These are phyloP conservation scores for Trichosporon ovoides DNA, from an alignment of 1,284 basidiomycete genomes.

Conservation along the genomic window DNA sequence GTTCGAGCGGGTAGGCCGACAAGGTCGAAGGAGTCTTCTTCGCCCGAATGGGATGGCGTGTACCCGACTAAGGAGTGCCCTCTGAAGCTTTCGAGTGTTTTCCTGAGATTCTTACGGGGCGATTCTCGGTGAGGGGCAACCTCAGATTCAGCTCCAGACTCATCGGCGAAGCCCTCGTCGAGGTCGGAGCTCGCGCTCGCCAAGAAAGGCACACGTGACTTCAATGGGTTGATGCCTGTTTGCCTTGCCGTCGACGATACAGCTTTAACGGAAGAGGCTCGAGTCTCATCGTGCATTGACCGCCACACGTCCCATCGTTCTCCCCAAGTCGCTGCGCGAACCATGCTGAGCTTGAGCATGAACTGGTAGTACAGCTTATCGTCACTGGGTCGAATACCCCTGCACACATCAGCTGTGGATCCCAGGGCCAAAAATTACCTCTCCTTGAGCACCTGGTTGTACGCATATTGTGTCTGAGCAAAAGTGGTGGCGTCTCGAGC, in stretches of 20 bases:
- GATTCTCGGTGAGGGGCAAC: slow-evolving; percentile 5
- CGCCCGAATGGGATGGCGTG: slow-evolving; percentile 9
- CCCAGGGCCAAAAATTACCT: slow-evolving; percentile 23
- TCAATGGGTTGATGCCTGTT: slow-evolving; percentile 10
- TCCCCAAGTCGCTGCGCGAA: slow-evolving; percentile 44
- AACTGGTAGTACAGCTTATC: slow-evolving; percentile 46
- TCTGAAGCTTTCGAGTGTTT: neutral
- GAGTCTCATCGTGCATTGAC: slow-evolving; percentile 5
- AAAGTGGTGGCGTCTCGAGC: slow-evolving; percentile 39
- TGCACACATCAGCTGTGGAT: slow-evolving; percentile 15
- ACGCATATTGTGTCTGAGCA: slow-evolving; percentile 35
- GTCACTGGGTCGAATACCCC: slow-evolving; percentile 32
- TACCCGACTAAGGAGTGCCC: slow-evolving; percentile 16
- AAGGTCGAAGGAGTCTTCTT: slow-evolving; percentile 8
- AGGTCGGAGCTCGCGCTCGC: slow-evolving; percentile 42
- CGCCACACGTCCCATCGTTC: slow-evolving; percentile 45
- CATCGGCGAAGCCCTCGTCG: slow-evolving; percentile 34
- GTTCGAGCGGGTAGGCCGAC: slow-evolving; percentile 12
- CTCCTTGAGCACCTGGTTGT: slow-evolving; percentile 35
- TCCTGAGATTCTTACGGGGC: slow-evolving; percentile 10
- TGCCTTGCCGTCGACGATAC: neutral
- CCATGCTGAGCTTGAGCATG: slow-evolving; percentile 45
- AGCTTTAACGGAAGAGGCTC: neutral
- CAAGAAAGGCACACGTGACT: slow-evolving; percentile 37
- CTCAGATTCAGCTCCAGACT: slow-evolving; percentile 13